Evolutionary conservation across 1,284 basidiomycete species (phyloP).

Genomic region (Apiotrichum veenhuisii): DNA sequence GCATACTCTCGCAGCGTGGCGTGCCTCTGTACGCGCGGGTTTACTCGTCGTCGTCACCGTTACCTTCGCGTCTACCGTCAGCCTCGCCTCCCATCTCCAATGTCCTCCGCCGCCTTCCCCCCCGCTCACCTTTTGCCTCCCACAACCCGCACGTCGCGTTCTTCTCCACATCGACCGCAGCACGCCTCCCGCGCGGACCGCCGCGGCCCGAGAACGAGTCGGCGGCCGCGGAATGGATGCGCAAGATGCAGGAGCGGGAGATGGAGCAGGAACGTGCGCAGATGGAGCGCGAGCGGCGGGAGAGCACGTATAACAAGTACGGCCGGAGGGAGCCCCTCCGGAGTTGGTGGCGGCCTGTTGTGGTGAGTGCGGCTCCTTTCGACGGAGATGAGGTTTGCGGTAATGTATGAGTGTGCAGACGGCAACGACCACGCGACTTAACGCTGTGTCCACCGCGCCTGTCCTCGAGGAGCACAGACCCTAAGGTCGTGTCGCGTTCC

Average conservation of each 20-base stretch:
- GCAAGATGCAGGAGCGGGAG: neutral
- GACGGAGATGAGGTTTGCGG: too few species aligned
- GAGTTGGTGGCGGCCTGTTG: slow-evolving; percentile 32
- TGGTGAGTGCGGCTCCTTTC: too few species aligned
- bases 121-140: neutral
- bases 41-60: neutral
- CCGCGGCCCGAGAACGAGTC: neutral
- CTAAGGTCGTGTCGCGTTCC: too few species aligned
- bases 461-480: too few species aligned
- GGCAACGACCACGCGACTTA: too few species aligned
- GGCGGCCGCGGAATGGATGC: neutral
- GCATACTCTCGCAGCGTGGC: neutral
- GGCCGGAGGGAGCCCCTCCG: slow-evolving; percentile 4
- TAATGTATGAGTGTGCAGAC: too few species aligned
- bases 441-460: too few species aligned
- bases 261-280: neutral
- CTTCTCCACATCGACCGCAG: neutral
- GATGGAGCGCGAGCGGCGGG: neutral
- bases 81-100: neutral
- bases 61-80: neutral
- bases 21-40: neutral
- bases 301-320: neutral
- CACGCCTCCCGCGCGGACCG: neutral
- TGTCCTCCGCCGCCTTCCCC: neutral
- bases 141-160: too few species aligned